Evolutionary conservation across 257 asterid species (phyloP), one percentile per base, ranked within the genome.

Genomic region (Rauvolfia tetraphylla): DNA sequence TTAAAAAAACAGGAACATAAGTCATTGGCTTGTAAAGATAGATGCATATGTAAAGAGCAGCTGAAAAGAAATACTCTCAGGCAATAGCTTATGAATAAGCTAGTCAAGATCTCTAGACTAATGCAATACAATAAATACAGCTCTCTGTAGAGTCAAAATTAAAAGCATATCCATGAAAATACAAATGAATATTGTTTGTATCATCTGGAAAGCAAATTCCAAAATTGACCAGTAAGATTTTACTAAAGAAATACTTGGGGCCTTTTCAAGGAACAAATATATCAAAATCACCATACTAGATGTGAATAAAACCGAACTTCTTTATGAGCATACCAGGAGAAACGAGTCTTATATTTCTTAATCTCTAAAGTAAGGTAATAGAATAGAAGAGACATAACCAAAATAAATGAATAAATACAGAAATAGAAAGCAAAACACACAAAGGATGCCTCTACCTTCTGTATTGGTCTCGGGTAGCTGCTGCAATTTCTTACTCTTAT

Each of bases 401-500:
- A 49, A 68, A 62, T 9, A 38, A 25, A 68, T 31, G 12, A 1
- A 59, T 1, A 18, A 18, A 66, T 3, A 20, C 17, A 20, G 18
- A 8, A 22, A 20, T 5, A 1, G 29, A 34, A 66, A 66, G 31
- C n/a, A 68, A 73, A 72, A 77, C 41, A 42, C 3, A 49, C 31
- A 29, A 72, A 33, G 39, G 57, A 44, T 82, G 82, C 90, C 87
- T 5, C 54, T 76, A 77, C 76, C 87, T 76, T 87, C 91, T 4
- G 83, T 67, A 31, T 72, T 79, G 22, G 75, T 76, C 68, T 80
- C 85, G 70, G 36, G 73, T 61, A 80, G 81, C 78, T 81, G 82
- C 48, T 81, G 94, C 17, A 68, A 65, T 58, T 79, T 83, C 81
- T 86, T 76, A 79, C 80, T 83, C 82, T 85, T 90, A 87, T 95